Conservation (phyloP, 306 rosid genomes). For the Casuarina glauca region DNA sequence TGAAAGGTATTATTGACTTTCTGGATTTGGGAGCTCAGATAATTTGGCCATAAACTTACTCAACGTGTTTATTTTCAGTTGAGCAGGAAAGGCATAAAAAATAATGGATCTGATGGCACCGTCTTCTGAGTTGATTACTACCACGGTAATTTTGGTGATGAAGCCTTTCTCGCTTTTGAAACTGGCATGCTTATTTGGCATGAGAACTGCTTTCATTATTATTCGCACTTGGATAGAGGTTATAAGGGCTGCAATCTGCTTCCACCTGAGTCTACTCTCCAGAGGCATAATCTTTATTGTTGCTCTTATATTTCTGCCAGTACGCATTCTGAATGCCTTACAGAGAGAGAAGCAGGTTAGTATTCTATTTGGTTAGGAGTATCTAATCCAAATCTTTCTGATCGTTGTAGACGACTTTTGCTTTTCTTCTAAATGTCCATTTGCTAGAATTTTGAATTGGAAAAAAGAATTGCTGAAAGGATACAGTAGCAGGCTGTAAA, state of each 20-base stretch:
- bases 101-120: conserved; percentile 44
- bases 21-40: conserved; percentile 33
- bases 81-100: conserved; percentile 28
- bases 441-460: not conserved
- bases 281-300: conserved; percentile 44
- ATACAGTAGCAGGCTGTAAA: not conserved
- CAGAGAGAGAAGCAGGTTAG: conserved; percentile 71
- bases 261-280: conserved; percentile 49
- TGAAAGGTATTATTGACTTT: conserved; percentile 18
- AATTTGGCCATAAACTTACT: conserved; percentile 6
- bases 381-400: not conserved
- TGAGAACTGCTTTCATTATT: conserved; percentile 42
- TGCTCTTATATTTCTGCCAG: conserved; percentile 62
- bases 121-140: conserved; percentile 42
- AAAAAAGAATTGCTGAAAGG: not conserved
- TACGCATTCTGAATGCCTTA: conserved; percentile 51
- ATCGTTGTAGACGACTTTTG: not conserved
- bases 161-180: conserved; percentile 49
- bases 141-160: conserved; percentile 38
- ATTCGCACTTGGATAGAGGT: conserved; percentile 58
- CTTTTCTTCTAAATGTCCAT: not conserved
- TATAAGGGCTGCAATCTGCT: conserved; percentile 40
- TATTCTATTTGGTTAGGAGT: conserved; percentile 5
- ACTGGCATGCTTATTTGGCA: conserved; percentile 45
- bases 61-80: conserved; percentile 34